Evolutionary conservation across 306 rosid genomes (phyloP), one percentile per base, ranked within the genome.

Genomic region (Ormosia emarginata): DNA sequence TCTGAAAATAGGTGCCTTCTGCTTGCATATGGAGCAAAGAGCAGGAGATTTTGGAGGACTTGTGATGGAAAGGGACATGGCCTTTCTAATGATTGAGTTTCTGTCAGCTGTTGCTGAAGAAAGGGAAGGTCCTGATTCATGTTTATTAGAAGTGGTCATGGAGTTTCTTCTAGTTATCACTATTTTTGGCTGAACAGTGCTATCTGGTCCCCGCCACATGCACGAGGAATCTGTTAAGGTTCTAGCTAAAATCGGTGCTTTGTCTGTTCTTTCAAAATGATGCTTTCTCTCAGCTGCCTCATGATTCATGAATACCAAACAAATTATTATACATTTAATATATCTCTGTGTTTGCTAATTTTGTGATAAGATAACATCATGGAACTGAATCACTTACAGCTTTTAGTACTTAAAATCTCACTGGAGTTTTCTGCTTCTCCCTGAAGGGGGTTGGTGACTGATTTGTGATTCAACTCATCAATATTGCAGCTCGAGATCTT

Each of bases 21-120:
- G 36, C 57, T 81, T 72, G 49, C 84, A 81, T 4, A 72, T 49
- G 10, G 84, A 72, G 50, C 84, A 81, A 59, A 62, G 65, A 59
- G 84, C 73, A 46, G 79, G 79, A 47, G 79, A 46, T 46, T 34
- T 36, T 71, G 74, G 79, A 15, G 74, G 79, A 24, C 17, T 69
- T 39, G 74, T 71, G 33, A 29, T 73, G 36, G 59, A 64, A 40
- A 81, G 67, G 12, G 79, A 72, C 24, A 81, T 24, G 36, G 79
- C 79, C 75, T 36, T 50, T 72, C 74, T 71, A 59, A 72, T 30
- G 46, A 64, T 63, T 40, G 78, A 80, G 55, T 41, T 80, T 80
- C 78, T 59, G 40, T 47, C 66, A 3, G 62, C 66, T 15, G 29
- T 70, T 57, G 61, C 69, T 14, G 70, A 58, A 58, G 65, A 1